A percentile compares a stretch with the other conserved stretches of the same genome.
Evolutionary conservation across 371 early-diverging fungal species (phyloP).

Genomic region (Funneliformis caledonium): DNA sequence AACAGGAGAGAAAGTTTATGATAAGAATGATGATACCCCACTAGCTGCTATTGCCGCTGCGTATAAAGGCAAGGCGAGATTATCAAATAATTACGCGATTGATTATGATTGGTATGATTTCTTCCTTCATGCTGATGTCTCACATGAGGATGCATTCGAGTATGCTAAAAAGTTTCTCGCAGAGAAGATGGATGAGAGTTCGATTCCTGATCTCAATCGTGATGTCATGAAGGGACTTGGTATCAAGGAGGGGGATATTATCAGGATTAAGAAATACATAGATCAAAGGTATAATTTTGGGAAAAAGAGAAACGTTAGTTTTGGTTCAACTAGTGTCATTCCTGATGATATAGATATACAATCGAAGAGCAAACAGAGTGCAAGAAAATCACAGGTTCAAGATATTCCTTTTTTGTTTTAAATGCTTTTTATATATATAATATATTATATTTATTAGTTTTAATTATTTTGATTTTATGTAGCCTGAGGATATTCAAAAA

Average conservation of each 20-base stretch:
- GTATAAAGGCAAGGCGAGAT: conserved; percentile 18
- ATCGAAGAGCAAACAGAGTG: conserved; percentile 38
- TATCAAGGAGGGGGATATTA: conserved; percentile 83
- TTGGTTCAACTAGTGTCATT: conserved; percentile 47
- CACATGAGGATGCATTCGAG: conserved; percentile 69
- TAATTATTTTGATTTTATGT: conserved; percentile 45
- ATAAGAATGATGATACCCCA: conserved; percentile 43
- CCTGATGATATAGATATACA: conserved; percentile 44
- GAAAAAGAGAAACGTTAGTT: conserved; percentile 50
- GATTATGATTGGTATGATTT: conserved; percentile 92
- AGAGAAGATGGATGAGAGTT: conserved; percentile 80
- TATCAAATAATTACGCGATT: conserved; percentile 43
- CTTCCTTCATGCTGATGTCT: conserved; percentile 77
- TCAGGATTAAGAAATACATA: conserved; percentile 70
- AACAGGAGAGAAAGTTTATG: conserved; percentile 58
- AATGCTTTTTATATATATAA: neutral
- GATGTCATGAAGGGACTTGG: conserved; percentile 78
- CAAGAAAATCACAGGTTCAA: conserved; percentile 40
- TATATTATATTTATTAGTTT: neutral
- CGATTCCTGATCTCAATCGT: conserved; percentile 73
- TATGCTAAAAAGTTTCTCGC: conserved; percentile 84
- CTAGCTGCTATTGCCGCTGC: conserved; percentile 41
- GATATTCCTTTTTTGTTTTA: neutral
- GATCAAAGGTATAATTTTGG: conserved; percentile 47
- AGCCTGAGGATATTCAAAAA: conserved; percentile 47